These are phyloP conservation scores for Populus trichocarpa DNA, from an alignment of 441 rosid species.

Conservation along the genomic window DNA sequence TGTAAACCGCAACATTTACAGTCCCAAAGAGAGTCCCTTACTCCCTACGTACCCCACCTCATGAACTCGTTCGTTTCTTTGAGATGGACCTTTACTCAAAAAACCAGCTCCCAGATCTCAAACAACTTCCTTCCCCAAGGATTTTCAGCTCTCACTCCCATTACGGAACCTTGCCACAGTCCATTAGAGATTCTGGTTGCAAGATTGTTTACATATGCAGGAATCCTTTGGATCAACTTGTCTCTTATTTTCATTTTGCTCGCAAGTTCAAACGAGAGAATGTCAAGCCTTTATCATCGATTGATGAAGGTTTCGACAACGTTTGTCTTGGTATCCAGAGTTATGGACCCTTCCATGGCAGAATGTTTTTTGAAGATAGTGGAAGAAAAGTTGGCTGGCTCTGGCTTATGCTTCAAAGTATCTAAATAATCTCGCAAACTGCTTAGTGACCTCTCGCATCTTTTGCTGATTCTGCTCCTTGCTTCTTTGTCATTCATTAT, in stretches of 20 bases:
- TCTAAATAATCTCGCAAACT: too few species aligned
- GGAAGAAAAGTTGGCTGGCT: constrained; percentile 1
- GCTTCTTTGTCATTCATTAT: too few species aligned
- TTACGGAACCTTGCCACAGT: neutral
- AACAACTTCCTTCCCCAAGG: neutral
- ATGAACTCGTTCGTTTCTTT: neutral
- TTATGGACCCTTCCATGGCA: neutral
- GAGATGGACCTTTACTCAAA: neutral
- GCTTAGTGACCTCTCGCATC: too few species aligned
- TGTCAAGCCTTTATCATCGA: constrained; percentile 2
- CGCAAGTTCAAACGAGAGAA: constrained; percentile 4
- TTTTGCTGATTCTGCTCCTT: too few species aligned
- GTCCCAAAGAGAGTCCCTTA: neutral
- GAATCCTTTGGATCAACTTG: neutral
- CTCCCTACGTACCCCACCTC: neutral
- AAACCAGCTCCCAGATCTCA: too few species aligned
- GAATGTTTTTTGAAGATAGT: neutral
- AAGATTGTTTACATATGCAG: neutral
- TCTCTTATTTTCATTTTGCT: neutral
- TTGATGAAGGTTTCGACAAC: neutral
- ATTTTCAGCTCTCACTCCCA: neutral
- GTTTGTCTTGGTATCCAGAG: neutral
- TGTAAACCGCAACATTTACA: neutral
- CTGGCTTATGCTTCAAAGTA: constrained; percentile 3
- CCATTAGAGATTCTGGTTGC: neutral